These are phyloP conservation scores for Lathyrus aphaca DNA, from an alignment of 306 rosid species.

Conservation along the genomic window DNA sequence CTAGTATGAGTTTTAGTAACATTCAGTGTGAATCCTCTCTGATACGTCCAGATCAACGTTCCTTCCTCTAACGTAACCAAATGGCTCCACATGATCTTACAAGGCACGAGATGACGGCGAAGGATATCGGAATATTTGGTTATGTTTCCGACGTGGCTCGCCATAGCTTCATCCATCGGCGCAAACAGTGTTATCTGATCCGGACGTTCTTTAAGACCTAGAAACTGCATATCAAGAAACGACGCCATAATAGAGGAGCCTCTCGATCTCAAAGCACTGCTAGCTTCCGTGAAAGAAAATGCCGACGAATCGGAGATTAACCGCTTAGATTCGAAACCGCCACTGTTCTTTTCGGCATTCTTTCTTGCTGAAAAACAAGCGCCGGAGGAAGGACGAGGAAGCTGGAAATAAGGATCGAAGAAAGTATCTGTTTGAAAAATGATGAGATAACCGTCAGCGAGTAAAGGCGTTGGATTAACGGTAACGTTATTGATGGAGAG, in stretches of 20 bases:
- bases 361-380: not conserved
- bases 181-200: constrained; percentile 17
- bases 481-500: constrained; percentile 64
- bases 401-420: constrained; percentile 52
- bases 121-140: constrained; percentile 41
- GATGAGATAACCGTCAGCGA: constrained; percentile 48
- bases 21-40: constrained; percentile 44
- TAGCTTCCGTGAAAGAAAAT: constrained; percentile 8
- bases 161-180: constrained; percentile 18
- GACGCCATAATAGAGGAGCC: constrained; percentile 13
- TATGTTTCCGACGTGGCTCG: constrained; percentile 19
- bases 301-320: not conserved
- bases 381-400: constrained; percentile 10
- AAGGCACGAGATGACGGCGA: constrained; percentile 55
- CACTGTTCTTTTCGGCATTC: no score
- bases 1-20: constrained; percentile 27
- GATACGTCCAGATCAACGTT: constrained; percentile 41
- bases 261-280: constrained; percentile 14
- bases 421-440: constrained; percentile 46
- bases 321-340: not conserved
- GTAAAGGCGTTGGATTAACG: constrained; percentile 45
- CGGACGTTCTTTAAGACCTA: constrained; percentile 14
- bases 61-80: constrained; percentile 44
- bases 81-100: constrained; percentile 56
- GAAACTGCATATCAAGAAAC: not conserved